phyloP scores from a whole-genome alignment of 2,329 filamentous ascomycete species.

The Coniella lustricola region DNA sequence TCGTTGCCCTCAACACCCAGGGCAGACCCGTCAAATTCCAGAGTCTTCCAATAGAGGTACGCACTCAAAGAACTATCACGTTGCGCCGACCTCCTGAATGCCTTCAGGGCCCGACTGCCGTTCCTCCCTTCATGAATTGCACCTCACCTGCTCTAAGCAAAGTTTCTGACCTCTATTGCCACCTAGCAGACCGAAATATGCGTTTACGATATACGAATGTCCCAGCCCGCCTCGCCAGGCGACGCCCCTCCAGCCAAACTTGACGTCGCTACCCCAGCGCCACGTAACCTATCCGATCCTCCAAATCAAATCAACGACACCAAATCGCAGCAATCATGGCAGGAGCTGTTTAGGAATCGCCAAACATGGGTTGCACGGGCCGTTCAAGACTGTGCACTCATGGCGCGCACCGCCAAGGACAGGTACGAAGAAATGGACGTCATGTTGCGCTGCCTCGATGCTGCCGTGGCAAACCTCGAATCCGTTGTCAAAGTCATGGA shows the following conservation, averaged over 20 bases:
- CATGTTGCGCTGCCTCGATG: conserved; percentile 72
- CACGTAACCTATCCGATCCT: conserved; percentile 54
- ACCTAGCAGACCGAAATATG: conserved; percentile 70
- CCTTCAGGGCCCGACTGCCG: no score
- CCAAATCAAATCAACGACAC: conserved; percentile 81
- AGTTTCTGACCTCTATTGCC: neutral
- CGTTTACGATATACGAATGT: conserved; percentile 79
- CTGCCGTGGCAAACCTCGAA: conserved; percentile 80
- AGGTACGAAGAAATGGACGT: conserved; percentile 67
- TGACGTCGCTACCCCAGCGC: conserved; percentile 45
- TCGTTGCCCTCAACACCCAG: conserved; percentile 79
- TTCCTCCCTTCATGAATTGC: no score
- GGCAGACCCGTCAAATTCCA: conserved; percentile 80
- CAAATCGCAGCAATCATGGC: conserved; percentile 80
- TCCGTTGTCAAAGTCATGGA: conserved; percentile 66
- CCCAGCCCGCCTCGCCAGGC: conserved; percentile 47
- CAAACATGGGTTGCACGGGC: conserved; percentile 71
- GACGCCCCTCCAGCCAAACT: conserved; percentile 34
- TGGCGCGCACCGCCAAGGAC: conserved; percentile 55
- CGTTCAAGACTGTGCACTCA: conserved; percentile 59
- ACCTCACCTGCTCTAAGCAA: no score
- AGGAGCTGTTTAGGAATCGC: conserved; percentile 73
- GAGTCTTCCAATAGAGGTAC: conserved; percentile 71
- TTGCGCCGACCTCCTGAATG: no score
- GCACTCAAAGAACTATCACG: no score